Conservation (phyloP, 2,329 filamentous ascomycete species). For the Herpotrichia juniperi region DNA sequence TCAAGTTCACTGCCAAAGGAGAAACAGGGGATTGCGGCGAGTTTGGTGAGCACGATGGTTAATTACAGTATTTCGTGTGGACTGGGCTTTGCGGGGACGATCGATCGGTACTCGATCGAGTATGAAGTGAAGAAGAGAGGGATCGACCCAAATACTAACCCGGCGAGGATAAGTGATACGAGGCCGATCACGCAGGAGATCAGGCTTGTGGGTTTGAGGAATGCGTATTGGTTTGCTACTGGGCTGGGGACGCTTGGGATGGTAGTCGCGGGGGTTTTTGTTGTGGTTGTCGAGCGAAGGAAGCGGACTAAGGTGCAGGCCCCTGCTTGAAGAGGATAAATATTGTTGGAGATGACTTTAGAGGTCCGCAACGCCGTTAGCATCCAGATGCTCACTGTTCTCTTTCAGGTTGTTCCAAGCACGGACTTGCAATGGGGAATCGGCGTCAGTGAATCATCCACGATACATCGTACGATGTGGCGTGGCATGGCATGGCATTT, state of each 20-base stretch:
- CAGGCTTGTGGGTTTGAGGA: conserved; percentile 19
- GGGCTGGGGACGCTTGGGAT: conserved; percentile 21
- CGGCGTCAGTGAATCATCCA: too few species aligned
- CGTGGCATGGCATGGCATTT: too few species aligned
- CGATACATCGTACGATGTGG: too few species aligned
- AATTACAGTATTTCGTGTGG: conserved; percentile 73
- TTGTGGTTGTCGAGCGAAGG: conserved; percentile 16
- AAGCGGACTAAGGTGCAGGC: conserved; percentile 6
- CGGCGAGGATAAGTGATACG: conserved; percentile 11
- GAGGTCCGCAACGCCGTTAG: too few species aligned
- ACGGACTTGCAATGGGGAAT: too few species aligned
- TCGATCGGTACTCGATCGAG: conserved; percentile 45
- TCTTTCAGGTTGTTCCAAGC: too few species aligned
- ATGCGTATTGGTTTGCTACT: conserved; percentile 21
- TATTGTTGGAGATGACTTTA: too few species aligned
- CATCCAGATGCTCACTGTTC: too few species aligned
- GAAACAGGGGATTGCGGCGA: conserved; percentile 60
- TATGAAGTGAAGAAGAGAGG: conserved; percentile 12
- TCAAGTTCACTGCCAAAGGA: conserved; percentile 44
- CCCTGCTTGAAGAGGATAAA: neutral
- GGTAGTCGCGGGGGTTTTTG: conserved; percentile 17
- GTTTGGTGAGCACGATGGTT: conserved; percentile 67
- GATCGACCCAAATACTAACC: neutral
- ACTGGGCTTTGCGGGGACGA: conserved; percentile 69
- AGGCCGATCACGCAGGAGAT: conserved; percentile 6